Conservation (phyloP, 2,329 filamentous ascomycete species). For the Arthrobotrys pseudoclavata region DNA sequence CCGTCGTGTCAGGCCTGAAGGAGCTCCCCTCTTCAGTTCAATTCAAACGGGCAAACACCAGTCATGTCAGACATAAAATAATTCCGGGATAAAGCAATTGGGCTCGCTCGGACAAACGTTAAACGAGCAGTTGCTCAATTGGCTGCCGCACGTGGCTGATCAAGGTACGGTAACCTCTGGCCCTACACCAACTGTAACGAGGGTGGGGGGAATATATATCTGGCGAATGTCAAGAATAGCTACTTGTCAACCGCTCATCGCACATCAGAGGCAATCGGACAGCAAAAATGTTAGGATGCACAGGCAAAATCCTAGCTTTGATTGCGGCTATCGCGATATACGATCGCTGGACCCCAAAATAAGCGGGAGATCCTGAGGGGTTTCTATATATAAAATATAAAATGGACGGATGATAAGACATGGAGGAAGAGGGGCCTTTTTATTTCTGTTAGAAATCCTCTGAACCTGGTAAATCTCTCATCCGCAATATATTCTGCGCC, state of each 20-base stretch:
- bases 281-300: not conserved
- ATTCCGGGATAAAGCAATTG: not conserved
- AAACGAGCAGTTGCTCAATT: not conserved
- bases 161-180: not conserved
- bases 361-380: not conserved
- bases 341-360: too few species aligned
- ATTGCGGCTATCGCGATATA: constrained; percentile 12
- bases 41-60: constrained; percentile 1
- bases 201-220: not conserved
- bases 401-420: not conserved
- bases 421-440: too few species aligned
- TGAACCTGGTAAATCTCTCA: constrained; percentile 4
- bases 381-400: not conserved
- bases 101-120: not conserved
- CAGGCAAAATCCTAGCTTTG: not conserved
- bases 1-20: constrained; percentile 7
- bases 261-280: not conserved
- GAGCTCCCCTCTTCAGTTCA: not conserved
- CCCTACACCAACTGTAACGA: not conserved
- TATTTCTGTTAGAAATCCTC: not conserved
- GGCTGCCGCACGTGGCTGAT: constrained; percentile 22
- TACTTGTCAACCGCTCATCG: too few species aligned
- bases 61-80: constrained; percentile 1
- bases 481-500: not conserved
- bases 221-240: too few species aligned